Base-by-base conservation (phyloP, 1,139 yeast genomes). In the Wickerhamiella infanticola region DNA sequence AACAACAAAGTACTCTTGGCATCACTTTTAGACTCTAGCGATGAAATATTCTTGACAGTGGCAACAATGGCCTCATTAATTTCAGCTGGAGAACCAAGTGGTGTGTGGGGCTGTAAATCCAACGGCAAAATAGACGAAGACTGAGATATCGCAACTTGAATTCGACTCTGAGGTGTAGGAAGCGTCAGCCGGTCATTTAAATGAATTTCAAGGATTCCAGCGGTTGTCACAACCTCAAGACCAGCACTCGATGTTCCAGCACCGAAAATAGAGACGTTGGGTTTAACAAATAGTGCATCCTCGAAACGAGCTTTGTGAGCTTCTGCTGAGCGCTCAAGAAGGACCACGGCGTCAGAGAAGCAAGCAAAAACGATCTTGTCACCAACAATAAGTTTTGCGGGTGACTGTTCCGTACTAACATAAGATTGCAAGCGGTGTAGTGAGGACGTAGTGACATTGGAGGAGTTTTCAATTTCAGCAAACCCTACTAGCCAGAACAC, bases 271-370 rank as follows among this genome's bases (percentile, higher is more conserved):
- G 68, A 64, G 2, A 79, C 72, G 13, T 71, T 68, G 1, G 70
- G 53, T 48, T 73, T 74, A 51, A 85, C 72, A 13, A 71, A 67
- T 23, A 85, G 67, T 6, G 74, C 68, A 57, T 85, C 95, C 61
- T 85, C 94, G 94, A 94, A 83, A 57, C 79, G 70, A 39, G 47
- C 73, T 44, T 67, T 64, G 37, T 65, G 65, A 23, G 75, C 70
- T 27, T 74, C 66, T 27, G 81, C 68, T 53, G 84, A 93, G 2
- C 40, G 40, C 18, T 6, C 40, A 13, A 82, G 70, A 45, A 85
- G 59, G 2, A 83, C 77, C 18, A 84, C 69, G 0, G 83, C 73
- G 47, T 75, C 72, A 6, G 74, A 74, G 47, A 80, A 68, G 2
- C 77, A 65, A 4, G 82, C 73, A 60, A 79, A 79, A 2, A 83